Evolutionary conservation across 108 stramenopile species (phyloP).

Genomic region (Ochromonas danica): DNA sequence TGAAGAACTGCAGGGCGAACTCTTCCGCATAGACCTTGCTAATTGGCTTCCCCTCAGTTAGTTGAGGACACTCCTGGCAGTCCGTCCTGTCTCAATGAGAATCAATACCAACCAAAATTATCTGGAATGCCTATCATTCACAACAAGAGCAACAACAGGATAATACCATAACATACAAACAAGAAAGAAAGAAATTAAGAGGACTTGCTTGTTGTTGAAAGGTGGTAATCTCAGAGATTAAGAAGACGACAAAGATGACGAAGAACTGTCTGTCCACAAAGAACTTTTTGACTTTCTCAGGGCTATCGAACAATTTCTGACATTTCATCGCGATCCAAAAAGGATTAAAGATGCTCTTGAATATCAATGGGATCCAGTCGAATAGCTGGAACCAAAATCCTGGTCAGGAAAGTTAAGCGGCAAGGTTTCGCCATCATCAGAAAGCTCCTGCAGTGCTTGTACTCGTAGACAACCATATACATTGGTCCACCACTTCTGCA

Average conservation of each 20-base stretch:
- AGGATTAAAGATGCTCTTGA: too few relatives aligned
- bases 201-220: background rate
- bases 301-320: background rate
- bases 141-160: background rate
- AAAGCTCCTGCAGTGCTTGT: slow-evolving; percentile 59
- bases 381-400: slow-evolving; percentile 72
- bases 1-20: slow-evolving; percentile 2
- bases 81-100: background rate
- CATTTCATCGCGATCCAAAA: background rate
- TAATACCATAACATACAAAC: background rate
- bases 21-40: slow-evolving; percentile 1
- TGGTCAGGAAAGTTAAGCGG: slow-evolving; percentile 75
- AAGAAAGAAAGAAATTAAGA: background rate
- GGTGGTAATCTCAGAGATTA: background rate
- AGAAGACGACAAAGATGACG: slow-evolving; percentile 27
- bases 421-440: slow-evolving; percentile 65
- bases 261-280: slow-evolving; percentile 31
- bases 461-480: slow-evolving; percentile 40
- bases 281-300: slow-evolving; percentile 20
- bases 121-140: slow-evolving; percentile 5
- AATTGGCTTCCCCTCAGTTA: background rate
- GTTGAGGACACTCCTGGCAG: background rate
- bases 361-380: too few relatives aligned
- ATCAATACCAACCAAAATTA: background rate
- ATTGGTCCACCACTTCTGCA: too few relatives aligned